Conservation (phyloP, 2,329 filamentous ascomycete species). For the Claviceps spartinae region DNA sequence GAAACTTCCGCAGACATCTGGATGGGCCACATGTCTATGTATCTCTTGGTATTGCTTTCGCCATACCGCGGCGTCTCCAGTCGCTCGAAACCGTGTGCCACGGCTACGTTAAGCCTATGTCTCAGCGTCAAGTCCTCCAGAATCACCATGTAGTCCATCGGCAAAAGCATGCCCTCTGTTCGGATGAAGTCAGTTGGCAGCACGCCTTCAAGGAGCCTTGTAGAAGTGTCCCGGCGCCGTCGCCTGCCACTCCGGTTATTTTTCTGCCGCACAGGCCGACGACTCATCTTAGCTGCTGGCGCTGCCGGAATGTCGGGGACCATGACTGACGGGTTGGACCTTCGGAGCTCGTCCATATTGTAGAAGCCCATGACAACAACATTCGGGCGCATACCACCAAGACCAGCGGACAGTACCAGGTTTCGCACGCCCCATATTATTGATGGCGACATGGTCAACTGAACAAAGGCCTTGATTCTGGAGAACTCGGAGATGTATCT, state of each 20-base stretch:
- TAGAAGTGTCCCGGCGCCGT: conserved; percentile 39
- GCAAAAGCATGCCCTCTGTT: conserved; percentile 53
- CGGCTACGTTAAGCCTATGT: conserved; percentile 70
- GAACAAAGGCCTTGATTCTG: conserved; percentile 79
- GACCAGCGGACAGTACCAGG: conserved; percentile 63
- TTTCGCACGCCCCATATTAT: conserved; percentile 80
- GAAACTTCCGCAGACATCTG: conserved; percentile 82
- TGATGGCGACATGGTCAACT: conserved; percentile 68
- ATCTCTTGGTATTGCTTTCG: conserved; percentile 52
- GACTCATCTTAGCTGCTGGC: conserved; percentile 19
- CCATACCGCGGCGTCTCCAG: conserved; percentile 56
- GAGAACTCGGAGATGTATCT: conserved; percentile 74
- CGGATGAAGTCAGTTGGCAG: conserved; percentile 58
- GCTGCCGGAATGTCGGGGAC: conserved; percentile 37
- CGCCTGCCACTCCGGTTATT: conserved; percentile 18
- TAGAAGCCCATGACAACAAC: conserved; percentile 73
- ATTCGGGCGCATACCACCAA: conserved; percentile 82
- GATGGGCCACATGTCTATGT: conserved; percentile 82
- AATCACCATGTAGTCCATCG: conserved; percentile 66
- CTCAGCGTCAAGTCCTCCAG: conserved; percentile 68
- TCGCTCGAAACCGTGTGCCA: conserved; percentile 67
- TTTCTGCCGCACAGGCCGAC: conserved; percentile 16
- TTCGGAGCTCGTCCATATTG: conserved; percentile 63
- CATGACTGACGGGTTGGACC: conserved; percentile 40
- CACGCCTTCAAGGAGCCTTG: conserved; percentile 40